phyloP scores from a whole-genome alignment of 441 rosid species.

The Arabidopsis hybrid region DNA sequence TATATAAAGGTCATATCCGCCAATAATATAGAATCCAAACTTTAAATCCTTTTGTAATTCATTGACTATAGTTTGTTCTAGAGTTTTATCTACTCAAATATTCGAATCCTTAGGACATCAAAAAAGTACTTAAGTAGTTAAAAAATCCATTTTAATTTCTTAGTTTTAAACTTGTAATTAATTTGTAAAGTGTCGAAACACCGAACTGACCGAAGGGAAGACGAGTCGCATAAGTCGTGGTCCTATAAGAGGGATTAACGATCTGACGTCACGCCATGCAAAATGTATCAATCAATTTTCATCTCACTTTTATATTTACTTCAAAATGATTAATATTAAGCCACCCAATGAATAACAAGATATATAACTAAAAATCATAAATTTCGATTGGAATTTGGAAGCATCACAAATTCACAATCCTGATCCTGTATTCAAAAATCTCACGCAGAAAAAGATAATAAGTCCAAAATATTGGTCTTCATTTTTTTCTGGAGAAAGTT shows the following conservation, averaged over 20 bases:
- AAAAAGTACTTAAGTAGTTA: neutral
- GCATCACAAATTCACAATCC: conserved; percentile 18
- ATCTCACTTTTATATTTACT: neutral
- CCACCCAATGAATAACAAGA: conserved; percentile 10
- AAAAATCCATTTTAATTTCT: neutral
- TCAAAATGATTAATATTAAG: conserved; percentile 3
- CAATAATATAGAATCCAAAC: conserved; percentile 11
- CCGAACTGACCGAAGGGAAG: neutral
- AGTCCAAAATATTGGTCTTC: conserved; percentile 44
- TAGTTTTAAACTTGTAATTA: neutral
- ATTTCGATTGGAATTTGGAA: neutral
- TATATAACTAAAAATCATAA: neutral
- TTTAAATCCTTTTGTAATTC: conserved; percentile 2
- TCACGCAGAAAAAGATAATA: conserved; percentile 29
- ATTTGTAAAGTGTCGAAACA: neutral
- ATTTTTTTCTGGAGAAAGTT: conserved; percentile 17
- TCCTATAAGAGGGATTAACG: neutral
- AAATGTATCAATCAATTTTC: neutral
- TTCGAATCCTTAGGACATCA: neutral
- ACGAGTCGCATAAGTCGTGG: neutral
- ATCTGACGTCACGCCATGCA: conserved; percentile 11
- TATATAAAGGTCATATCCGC: conserved; percentile 20
- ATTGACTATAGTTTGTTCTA: neutral
- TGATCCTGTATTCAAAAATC: conserved; percentile 27
- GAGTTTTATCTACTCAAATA: neutral